These are phyloP conservation scores for Phytophthora ramorum DNA, from an alignment of 352 stramenopile genomes.

Conservation along the genomic window DNA sequence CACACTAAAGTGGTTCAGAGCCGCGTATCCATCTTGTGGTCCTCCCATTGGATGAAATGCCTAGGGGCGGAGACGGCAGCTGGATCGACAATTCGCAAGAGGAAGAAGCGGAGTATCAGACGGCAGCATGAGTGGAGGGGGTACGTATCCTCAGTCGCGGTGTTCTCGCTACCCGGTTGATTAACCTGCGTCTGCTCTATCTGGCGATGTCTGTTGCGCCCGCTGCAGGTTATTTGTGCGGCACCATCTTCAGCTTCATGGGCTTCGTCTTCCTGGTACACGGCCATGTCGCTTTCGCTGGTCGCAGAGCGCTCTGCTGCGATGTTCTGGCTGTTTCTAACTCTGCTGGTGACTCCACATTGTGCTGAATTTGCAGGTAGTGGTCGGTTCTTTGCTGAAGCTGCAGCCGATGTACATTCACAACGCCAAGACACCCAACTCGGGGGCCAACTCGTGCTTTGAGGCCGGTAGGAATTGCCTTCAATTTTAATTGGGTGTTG, in stretches of 20 bases:
- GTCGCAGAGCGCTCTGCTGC: not conserved
- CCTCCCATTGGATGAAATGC: constrained; percentile 26
- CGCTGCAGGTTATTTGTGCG: constrained; percentile 68
- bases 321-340: not conserved
- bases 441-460: constrained; percentile 77
- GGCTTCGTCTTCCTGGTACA: constrained; percentile 82
- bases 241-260: constrained; percentile 80
- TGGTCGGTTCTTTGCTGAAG: constrained; percentile 76
- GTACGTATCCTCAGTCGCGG: constrained; percentile 14
- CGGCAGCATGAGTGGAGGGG: constrained; percentile 25
- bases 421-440: constrained; percentile 74
- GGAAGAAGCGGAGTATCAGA: constrained; percentile 19
- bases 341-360: constrained; percentile 2
- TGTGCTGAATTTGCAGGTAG: constrained; percentile 45
- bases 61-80: constrained; percentile 14
- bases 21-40: constrained; percentile 1
- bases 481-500: not conserved
- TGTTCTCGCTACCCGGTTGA: not conserved
- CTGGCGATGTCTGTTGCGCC: not conserved
- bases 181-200: constrained; percentile 5
- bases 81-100: constrained; percentile 21
- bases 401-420: constrained; percentile 79
- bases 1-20: constrained; percentile 11
- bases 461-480: constrained; percentile 59
- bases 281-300: constrained; percentile 16